Percentiles rank a stretch among this genome's conserved stretches.
These are phyloP conservation scores for Aspergillus spinulosporus DNA, from an alignment of 2,329 filamentous ascomycete species.

Conservation along the genomic window DNA sequence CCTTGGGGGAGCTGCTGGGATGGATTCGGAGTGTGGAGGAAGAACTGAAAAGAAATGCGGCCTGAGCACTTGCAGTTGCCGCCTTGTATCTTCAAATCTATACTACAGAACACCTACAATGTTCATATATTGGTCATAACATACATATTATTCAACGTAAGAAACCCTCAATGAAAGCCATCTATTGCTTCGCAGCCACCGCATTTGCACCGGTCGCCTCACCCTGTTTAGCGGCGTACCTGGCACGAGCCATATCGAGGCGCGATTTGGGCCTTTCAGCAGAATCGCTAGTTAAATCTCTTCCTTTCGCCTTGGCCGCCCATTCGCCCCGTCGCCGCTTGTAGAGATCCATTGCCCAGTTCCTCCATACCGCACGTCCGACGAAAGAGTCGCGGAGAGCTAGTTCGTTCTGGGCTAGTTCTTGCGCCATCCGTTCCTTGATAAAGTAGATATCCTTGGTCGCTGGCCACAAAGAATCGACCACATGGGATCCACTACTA, in stretches of 20 bases:
- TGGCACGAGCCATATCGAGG: constrained; percentile 59
- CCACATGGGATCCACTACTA: constrained; percentile 64
- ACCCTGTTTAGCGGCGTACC: constrained; percentile 50
- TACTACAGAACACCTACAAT: no score
- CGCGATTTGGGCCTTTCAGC: constrained; percentile 47
- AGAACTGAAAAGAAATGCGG: no score
- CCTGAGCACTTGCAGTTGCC: no score
- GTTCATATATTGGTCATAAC: not conserved
- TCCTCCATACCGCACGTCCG: constrained; percentile 69
- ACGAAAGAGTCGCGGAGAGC: constrained; percentile 63
- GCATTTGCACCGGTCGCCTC: constrained; percentile 17
- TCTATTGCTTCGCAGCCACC: constrained; percentile 19
- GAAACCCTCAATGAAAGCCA: constrained; percentile 2
- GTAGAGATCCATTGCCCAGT: constrained; percentile 73
- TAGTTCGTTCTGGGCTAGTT: constrained; percentile 61
- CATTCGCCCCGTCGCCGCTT: constrained; percentile 64
- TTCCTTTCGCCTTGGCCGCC: constrained; percentile 61
- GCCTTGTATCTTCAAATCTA: no score
- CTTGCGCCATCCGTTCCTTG: constrained; percentile 65
- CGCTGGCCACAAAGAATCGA: constrained; percentile 66
- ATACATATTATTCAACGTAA: not conserved
- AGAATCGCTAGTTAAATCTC: constrained; percentile 32
- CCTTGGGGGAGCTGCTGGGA: no score
- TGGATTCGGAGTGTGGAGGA: no score
- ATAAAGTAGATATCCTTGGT: constrained; percentile 66